Evolutionary conservation across 2,329 filamentous ascomycete genomes (phyloP), one percentile per base, ranked within the genome.

Genomic region (Coniochaeta sp.): DNA sequence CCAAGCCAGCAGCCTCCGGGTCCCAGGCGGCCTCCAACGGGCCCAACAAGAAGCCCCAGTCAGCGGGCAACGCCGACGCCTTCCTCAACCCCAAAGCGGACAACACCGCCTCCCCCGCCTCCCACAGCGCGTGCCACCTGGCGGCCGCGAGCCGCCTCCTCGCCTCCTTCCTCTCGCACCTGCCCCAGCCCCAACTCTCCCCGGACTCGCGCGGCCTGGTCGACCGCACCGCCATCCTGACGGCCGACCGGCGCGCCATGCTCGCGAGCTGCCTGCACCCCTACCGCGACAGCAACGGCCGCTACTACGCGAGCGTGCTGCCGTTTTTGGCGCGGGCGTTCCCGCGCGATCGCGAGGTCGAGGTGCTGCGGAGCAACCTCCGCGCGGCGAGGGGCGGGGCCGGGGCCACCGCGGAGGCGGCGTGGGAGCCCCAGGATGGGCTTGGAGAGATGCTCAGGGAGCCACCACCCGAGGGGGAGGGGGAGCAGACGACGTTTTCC

Each of bases 231-330:
- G 89, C 91, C 22, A 88, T 96, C 60, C 75, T 96, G 24, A 83
- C 80, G 5, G 80, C 81, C 61, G 81, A 88, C 71, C 87, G 86
- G 69, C 79, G 87, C 34, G 88, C 89, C 47, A 90, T 97, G 82
- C 69, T 95, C 12, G 86, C 91, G 6, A 93, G 91, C 71, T 86
- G 96, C 14, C 77, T 97, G 61, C 91, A 95, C 72, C 90, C 91
- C 0, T 84, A 87, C 72, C 76, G 85, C 63, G 78, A 86, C 68
- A 77, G 83, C 68, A 81, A 86, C 69, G 83, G 87, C 47, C 79
- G 84, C 64, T 82, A 84, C 58, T 84, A 86, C 62, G 81, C 89
- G 30, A 95, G 88, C 71, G 88, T 96, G 55, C 74, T 96, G 55
- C 93, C 93, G 0, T 89, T 96, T 67, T 76, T 97, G 28, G 83